Evolutionary conservation across 257 asterid genomes (phyloP), one percentile per base, ranked within the genome.

Genomic region (Plectranthus barbatus): DNA sequence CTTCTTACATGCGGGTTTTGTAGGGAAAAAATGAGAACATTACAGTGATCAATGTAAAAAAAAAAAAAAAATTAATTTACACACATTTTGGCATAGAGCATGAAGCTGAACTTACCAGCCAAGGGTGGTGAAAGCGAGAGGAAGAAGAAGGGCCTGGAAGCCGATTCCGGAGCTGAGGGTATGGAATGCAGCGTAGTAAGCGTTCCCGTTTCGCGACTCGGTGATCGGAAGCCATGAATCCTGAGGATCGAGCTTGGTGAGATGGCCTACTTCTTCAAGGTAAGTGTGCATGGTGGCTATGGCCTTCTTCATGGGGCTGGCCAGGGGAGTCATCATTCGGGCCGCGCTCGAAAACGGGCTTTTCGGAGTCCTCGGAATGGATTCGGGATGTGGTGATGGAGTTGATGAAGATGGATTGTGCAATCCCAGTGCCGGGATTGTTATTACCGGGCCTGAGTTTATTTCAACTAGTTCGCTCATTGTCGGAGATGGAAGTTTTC

Each of bases 181-280:
- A 69, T 88, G 96, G 73, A 88, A 88, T 26, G 96, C 95, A 6
- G 95, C 92, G 59, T 88, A 88, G 26, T 81, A 88, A 0, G 88
- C 86, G 39, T 88, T 88, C 24, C 96, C 96, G n/a, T 83, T 88
- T 9, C 93, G 71, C 5, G 96, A 88, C 69, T 88, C 96, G 0
- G 96, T 88, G 36, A 88, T 88, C 7, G 95, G 96, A 56, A 88
- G 93, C 96, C 96, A 88, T 37, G 81, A 76, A 58, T 88, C 96
- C 73, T 84, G 96, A 20, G 83, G 90, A 31, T 82, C 87, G 19
- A 86, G 93, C 78, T 79, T 86, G 10, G 87, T 86, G 63, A 84
- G 79, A 39, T 88, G 86, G 29, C 96, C 90, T 24, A 85, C 64
- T 74, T 85, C 96, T 74, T 78, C 91, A 51, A 85, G 69, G 74